These are phyloP conservation scores for Aspergillus funiculosus DNA, from an alignment of 495 filamentous ascomycete species.

Conservation along the genomic window DNA sequence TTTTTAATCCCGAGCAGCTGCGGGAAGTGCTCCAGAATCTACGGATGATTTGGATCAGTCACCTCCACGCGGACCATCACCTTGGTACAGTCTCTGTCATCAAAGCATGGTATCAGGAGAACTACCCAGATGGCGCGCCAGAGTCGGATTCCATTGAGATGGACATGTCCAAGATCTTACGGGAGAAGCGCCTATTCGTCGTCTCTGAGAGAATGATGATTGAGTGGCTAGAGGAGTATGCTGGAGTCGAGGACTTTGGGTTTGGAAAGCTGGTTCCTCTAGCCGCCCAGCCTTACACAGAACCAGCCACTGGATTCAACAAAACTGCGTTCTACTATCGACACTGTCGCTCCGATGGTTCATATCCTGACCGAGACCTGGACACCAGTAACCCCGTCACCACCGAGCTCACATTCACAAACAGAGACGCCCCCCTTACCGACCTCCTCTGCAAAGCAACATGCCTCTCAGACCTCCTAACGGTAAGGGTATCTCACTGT, in stretches of 20 bases:
- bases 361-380: constrained; percentile 20
- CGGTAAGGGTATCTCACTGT: constrained; percentile 70
- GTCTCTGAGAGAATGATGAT: constrained; percentile 61
- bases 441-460: constrained; percentile 36
- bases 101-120: constrained; percentile 63
- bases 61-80: constrained; percentile 95
- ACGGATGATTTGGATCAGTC: constrained; percentile 86
- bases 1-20: constrained; percentile 57
- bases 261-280: constrained; percentile 54
- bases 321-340: constrained; percentile 29
- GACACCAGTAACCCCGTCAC: constrained; percentile 3
- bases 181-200: constrained; percentile 50
- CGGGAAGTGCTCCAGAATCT: constrained; percentile 69
- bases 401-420: constrained; percentile 26
- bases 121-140: constrained; percentile 29
- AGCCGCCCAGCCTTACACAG: constrained; percentile 18
- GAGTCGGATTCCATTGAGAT: constrained; percentile 25
- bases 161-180: constrained; percentile 31
- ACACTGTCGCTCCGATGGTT: constrained; percentile 24
- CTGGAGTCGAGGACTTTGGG: constrained; percentile 69
- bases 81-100: constrained; percentile 75
- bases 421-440: constrained; percentile 24
- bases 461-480: constrained; percentile 41
- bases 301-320: constrained; percentile 16
- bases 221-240: constrained; percentile 70